A percentile compares a stretch with the other conserved stretches of the same genome.
Conservation (phyloP, 2,329 filamentous ascomycete species). For the Paecilomyces sp. region DNA sequence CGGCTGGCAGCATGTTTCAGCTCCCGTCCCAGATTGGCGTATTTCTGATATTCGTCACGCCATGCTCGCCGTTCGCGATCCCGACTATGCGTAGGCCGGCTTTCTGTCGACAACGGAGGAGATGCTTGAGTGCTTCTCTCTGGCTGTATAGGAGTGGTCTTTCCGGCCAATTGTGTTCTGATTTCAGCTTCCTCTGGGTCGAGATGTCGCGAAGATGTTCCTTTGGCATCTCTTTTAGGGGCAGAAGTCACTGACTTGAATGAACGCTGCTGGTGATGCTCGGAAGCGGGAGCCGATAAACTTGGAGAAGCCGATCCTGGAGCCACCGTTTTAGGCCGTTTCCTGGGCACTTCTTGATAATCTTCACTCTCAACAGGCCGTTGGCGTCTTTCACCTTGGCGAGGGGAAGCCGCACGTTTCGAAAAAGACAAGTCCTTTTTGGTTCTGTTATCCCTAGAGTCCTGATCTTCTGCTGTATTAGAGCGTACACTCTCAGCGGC, state of each 20-base stretch:
- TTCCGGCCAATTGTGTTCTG: slow-evolving; percentile 29
- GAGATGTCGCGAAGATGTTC: slow-evolving; percentile 28
- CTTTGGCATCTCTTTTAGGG: slow-evolving; percentile 36
- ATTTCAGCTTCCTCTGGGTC: slow-evolving; percentile 34
- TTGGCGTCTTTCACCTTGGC: slow-evolving; percentile 13
- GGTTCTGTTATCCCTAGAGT: slow-evolving; percentile 11
- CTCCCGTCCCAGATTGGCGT: slow-evolving; percentile 35
- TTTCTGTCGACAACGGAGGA: slow-evolving; percentile 18
- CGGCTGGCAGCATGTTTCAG: slow-evolving; percentile 40
- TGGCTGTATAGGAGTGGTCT: slow-evolving; percentile 17
- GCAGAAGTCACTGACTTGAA: slow-evolving; percentile 27
- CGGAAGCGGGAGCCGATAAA: slow-evolving; percentile 24
- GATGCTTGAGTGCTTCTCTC: slow-evolving; percentile 19
- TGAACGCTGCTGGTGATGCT: slow-evolving; percentile 12
- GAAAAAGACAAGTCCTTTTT: slow-evolving; percentile 8
- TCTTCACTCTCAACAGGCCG: slow-evolving; percentile 18
- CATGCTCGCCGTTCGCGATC: slow-evolving; percentile 33
- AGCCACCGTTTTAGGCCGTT: slow-evolving; percentile 24
- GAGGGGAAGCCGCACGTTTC: slow-evolving; percentile 10
- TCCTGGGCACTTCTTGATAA: slow-evolving; percentile 18
- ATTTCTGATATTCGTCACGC: slow-evolving; percentile 37
- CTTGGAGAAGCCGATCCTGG: background rate
- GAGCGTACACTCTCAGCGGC: slow-evolving; percentile 16
- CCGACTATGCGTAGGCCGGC: slow-evolving; percentile 14
- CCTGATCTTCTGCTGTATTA: slow-evolving; percentile 16